A percentile compares a stretch with the other conserved stretches of the same genome.
Evolutionary conservation across 2,329 filamentous ascomycete genomes (phyloP).

Genomic region (Xylariaceae sp.): DNA sequence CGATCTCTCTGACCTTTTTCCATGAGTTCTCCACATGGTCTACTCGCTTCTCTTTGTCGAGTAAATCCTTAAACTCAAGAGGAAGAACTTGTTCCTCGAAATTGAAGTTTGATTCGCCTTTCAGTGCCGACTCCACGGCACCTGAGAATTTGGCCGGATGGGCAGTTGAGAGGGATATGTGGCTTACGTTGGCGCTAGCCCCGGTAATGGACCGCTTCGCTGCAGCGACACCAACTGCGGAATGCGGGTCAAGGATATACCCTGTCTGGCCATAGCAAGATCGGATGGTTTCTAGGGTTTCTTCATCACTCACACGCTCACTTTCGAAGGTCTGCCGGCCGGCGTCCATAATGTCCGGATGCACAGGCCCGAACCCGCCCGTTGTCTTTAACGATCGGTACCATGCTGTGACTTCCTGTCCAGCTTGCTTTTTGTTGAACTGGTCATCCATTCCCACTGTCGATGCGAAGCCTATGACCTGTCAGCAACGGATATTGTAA

Average conservation of each 20-base stretch:
- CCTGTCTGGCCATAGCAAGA: conserved; percentile 53
- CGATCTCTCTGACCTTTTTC: conserved; percentile 75
- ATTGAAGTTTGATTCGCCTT: conserved; percentile 72
- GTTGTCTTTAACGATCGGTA: conserved; percentile 78
- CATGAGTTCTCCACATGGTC: conserved; percentile 73
- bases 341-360: conserved; percentile 71
- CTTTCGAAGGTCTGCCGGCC: conserved; percentile 81
- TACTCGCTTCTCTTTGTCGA: conserved; percentile 76
- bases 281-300: conserved; percentile 73
- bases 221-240: conserved; percentile 83
- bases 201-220: conserved; percentile 71
- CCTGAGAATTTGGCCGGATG: conserved; percentile 94
- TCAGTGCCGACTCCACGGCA: conserved; percentile 81
- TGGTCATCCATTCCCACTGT: conserved; percentile 66
- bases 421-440: conserved; percentile 71
- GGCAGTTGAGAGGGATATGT: conserved; percentile 89
- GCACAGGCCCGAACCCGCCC: conserved; percentile 81
- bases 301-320: conserved; percentile 70
- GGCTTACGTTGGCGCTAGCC: conserved; percentile 57
- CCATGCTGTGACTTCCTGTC: conserved; percentile 80
- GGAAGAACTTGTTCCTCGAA: conserved; percentile 80
- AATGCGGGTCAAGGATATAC: conserved; percentile 93
- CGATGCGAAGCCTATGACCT: conserved; percentile 59
- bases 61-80: conserved; percentile 78
- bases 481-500: not conserved